phyloP scores from a whole-genome alignment of 1,139 yeast genomes.

The Yamadazyma diddensiae region DNA sequence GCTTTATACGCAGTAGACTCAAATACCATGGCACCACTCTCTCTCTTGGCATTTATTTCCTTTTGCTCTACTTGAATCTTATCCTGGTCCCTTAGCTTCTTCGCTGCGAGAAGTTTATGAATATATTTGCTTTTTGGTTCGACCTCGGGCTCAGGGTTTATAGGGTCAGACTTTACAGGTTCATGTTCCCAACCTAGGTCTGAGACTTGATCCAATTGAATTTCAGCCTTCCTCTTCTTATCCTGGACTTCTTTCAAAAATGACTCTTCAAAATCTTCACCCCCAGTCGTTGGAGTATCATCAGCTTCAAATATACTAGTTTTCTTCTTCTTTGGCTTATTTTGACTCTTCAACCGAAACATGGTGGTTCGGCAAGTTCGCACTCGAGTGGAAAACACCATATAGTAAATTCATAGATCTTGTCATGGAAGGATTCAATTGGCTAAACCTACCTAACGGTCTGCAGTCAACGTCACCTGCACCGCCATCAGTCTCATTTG shows the following conservation, averaged over 20 bases:
- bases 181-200: too few relatives aligned
- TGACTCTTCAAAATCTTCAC: constrained; percentile 2
- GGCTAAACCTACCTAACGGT: constrained; percentile 20
- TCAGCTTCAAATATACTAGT: constrained; percentile 5
- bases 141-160: too few relatives aligned
- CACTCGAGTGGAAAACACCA: too few relatives aligned
- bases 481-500: constrained; percentile 25
- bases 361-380: too few relatives aligned
- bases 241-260: constrained; percentile 4
- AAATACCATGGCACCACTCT: constrained; percentile 10
- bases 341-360: constrained; percentile 10
- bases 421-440: constrained; percentile 21
- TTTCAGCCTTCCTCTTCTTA: constrained; percentile 4
- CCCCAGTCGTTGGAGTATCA: constrained; percentile 1
- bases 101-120: constrained; percentile 10
- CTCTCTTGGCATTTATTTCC: constrained; percentile 4
- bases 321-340: constrained; percentile 2
- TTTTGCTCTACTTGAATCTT: constrained; percentile 3
- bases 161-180: too few relatives aligned
- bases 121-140: constrained; percentile 8
- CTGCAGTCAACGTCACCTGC: constrained; percentile 18
- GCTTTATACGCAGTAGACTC: constrained; percentile 11
- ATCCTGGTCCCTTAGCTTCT: constrained; percentile 9
- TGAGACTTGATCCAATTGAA: too few relatives aligned
- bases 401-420: too few relatives aligned